Evolutionary conservation across 2,329 filamentous ascomycete genomes (phyloP).

Genomic region (Exophiala sp.): DNA sequence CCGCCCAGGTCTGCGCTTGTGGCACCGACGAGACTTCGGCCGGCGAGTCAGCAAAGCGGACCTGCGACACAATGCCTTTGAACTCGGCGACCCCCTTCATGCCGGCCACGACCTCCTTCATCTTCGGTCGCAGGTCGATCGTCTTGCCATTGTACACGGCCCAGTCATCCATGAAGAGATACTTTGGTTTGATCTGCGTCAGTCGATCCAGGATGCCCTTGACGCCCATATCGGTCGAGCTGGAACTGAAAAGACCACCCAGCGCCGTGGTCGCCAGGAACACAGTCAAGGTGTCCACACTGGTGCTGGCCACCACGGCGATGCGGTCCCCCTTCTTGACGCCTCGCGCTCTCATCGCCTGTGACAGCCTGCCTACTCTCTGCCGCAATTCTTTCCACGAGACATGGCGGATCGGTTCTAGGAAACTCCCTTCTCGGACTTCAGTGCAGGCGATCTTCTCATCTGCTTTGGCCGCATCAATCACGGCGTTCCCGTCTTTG

Average conservation of each 20-base stretch:
- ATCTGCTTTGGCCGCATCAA: constrained; percentile 59
- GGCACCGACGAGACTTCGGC: constrained; percentile 54
- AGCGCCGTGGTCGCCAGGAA: constrained; percentile 64
- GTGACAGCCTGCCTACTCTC: constrained; percentile 54
- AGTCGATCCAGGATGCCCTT: constrained; percentile 70
- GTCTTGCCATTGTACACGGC: constrained; percentile 73
- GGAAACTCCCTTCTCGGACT: constrained; percentile 40
- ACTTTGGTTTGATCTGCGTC: constrained; percentile 68
- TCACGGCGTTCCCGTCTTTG: constrained; percentile 39
- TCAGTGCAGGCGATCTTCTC: constrained; percentile 64
- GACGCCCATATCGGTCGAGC: constrained; percentile 76
- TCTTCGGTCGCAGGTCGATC: constrained; percentile 66
- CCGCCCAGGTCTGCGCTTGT: constrained; percentile 37
- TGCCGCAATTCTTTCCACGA: constrained; percentile 63
- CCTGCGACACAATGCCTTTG: constrained; percentile 57
- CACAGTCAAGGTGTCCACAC: constrained; percentile 65
- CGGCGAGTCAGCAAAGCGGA: constrained; percentile 53
- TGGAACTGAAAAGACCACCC: constrained; percentile 69
- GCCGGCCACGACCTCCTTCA: constrained; percentile 58
- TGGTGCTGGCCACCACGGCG: constrained; percentile 69
- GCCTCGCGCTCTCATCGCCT: constrained; percentile 61
- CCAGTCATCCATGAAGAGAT: constrained; percentile 77
- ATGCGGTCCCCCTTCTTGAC: constrained; percentile 67
- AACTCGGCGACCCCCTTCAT: constrained; percentile 59
- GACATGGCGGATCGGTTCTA: constrained; percentile 43